Evolutionary conservation across 2,329 filamentous ascomycete genomes (phyloP), one percentile per base, ranked within the genome.

Genomic region (Alternaria novae-zelandiae): DNA sequence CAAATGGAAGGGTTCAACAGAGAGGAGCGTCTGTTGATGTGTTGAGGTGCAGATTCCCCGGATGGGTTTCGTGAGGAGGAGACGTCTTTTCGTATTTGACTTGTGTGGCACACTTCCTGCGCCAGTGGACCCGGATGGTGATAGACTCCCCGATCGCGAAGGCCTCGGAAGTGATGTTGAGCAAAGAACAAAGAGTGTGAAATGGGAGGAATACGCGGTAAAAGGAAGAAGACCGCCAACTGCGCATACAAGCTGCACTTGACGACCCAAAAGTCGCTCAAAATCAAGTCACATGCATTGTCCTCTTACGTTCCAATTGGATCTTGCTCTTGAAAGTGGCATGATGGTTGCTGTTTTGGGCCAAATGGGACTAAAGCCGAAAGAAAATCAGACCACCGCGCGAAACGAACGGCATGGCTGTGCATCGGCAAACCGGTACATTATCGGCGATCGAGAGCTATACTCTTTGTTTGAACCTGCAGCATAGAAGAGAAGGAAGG

Each of bases 351-450:
- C 66, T 63, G 23, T 28, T 59, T 66, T 65, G 56, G 63, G 64
- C 68, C 63, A 59, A 70, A 68, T 30, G 47, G 68, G 51, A 49
- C 47, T 59, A 60, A 61, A 57, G 56, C 54, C 64, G 66, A 68
- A 41, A 36, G 56, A 49, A 64, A 61, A 70, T 70, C 68, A 71
- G 59, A 65, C 65, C 69, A 65, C 60, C 47, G 23, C 32, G 46
- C 67, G 66, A 69, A 69, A 63, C 64, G 59, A 67, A 57, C 70
- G 70, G 70, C 63, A 69, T 49, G n/a, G 30, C 44, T 57, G 36
- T 7, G 28, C 41, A 50, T 41, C 26, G 50, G 10, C 9, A 23
- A 23, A 30, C 44, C 20, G 13, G 28, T 28, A 46, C 28, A 15
- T 23, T 30, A 44, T 50, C 63, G 55, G 59, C 36, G 49, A 26